phyloP scores from a whole-genome alignment of 202 grass and related monocot genomes.

The Saccharum hybrid region DNA sequence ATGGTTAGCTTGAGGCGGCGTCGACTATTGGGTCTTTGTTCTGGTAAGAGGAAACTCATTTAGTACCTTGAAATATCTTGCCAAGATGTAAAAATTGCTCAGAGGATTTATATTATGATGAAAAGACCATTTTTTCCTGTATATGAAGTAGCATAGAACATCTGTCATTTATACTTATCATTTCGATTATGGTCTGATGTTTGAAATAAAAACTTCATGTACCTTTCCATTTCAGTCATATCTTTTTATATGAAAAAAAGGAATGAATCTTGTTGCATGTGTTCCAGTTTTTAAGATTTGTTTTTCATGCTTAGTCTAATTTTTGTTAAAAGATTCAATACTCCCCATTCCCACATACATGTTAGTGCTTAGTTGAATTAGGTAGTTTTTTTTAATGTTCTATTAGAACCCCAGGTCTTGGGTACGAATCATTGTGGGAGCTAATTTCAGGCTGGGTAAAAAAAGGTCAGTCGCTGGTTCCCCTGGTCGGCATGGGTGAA shows the following conservation, averaged over 20 bases:
- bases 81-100: constrained; percentile 14
- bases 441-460: not conserved
- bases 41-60: constrained; percentile 59
- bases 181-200: not conserved
- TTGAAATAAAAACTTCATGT: constrained; percentile 26
- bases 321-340: not conserved
- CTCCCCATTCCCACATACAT: constrained; percentile 8
- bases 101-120: constrained; percentile 20
- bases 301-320: constrained; percentile 19
- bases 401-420: not conserved
- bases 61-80: constrained; percentile 27
- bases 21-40: constrained; percentile 76
- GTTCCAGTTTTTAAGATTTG: not conserved
- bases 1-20: constrained; percentile 99
- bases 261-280: not conserved
- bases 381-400: not conserved
- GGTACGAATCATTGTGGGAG: not conserved
- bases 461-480: not conserved
- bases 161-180: not conserved
- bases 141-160: constrained; percentile 8
- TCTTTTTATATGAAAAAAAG: constrained; percentile 16
- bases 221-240: not conserved
- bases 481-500: no score
- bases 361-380: constrained; percentile 31
- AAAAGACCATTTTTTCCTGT: not conserved